A percentile compares a stretch with the other conserved stretches of the same genome.
These are phyloP conservation scores for Pleurotus sapidus DNA, from an alignment of 768 basidiomycete genomes.

Conservation along the genomic window DNA sequence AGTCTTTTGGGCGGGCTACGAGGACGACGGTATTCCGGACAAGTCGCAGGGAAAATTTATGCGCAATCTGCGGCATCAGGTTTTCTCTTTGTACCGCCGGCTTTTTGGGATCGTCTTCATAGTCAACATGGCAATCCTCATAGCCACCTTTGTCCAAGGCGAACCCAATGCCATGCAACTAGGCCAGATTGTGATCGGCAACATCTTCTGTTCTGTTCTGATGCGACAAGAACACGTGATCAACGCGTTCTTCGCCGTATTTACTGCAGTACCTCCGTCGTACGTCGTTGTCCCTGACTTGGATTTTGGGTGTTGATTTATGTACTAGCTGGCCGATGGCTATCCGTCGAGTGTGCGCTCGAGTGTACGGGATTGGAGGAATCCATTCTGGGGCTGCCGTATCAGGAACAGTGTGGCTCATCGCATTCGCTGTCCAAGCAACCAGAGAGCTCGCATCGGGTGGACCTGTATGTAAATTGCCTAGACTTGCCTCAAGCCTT, in stretches of 20 bases:
- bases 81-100: slow-evolving; percentile 45
- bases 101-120: slow-evolving; percentile 53
- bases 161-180: slow-evolving; percentile 34
- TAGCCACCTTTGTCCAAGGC: slow-evolving; percentile 32
- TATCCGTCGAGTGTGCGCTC: slow-evolving; percentile 43
- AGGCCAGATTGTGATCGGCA: slow-evolving; percentile 36
- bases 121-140: slow-evolving; percentile 46
- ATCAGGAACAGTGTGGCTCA: slow-evolving; percentile 51
- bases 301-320: neutral
- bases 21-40: slow-evolving; percentile 45
- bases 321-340: slow-evolving; percentile 29
- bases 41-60: slow-evolving; percentile 44
- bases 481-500: neutral
- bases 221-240: slow-evolving; percentile 52
- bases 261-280: slow-evolving; percentile 33
- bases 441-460: slow-evolving; percentile 29
- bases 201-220: slow-evolving; percentile 40
- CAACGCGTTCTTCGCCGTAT: slow-evolving; percentile 48
- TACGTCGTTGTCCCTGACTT: neutral
- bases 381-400: slow-evolving; percentile 51
- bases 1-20: slow-evolving; percentile 50
- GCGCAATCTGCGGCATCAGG: slow-evolving; percentile 52
- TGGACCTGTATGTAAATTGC: slow-evolving; percentile 5
- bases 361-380: slow-evolving; percentile 55
- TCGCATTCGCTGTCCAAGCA: slow-evolving; percentile 44